These are phyloP conservation scores for Kwoniella heveanensis DNA, from an alignment of 768 basidiomycete genomes.

Conservation along the genomic window DNA sequence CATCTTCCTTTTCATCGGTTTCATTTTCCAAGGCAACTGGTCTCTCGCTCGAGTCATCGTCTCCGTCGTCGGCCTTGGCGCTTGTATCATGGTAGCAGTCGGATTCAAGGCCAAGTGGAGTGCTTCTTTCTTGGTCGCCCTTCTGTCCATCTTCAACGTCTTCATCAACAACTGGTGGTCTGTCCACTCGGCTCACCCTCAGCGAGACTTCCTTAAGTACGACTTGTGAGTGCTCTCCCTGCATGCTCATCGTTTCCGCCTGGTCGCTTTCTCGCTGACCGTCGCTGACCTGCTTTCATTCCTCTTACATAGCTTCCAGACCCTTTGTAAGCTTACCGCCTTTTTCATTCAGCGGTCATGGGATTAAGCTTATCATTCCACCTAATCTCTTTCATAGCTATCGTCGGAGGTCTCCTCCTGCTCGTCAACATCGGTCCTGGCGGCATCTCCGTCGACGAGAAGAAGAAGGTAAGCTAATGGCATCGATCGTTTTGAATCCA, in stretches of 20 bases:
- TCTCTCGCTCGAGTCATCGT: slow-evolving; percentile 80
- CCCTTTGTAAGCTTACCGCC: slow-evolving; percentile 66
- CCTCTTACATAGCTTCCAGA: slow-evolving; percentile 64
- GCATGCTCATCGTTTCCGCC: background rate
- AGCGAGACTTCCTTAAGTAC: slow-evolving; percentile 97
- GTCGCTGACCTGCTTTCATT: slow-evolving; percentile 12
- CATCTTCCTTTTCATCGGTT: slow-evolving; percentile 98
- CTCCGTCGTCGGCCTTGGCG: slow-evolving; percentile 83
- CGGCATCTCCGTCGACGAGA: slow-evolving; percentile 96
- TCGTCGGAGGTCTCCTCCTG: slow-evolving; percentile 94
- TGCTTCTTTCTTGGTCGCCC: slow-evolving; percentile 88
- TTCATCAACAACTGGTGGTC: slow-evolving; percentile 99
- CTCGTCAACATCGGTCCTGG: slow-evolving; percentile 99
- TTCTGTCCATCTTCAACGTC: slow-evolving; percentile 92
- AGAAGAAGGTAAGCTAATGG: slow-evolving; percentile 78
- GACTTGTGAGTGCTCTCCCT: slow-evolving; percentile 67
- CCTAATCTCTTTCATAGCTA: slow-evolving; percentile 61
- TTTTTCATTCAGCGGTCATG: no score
- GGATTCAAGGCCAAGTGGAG: slow-evolving; percentile 99
- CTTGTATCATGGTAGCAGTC: slow-evolving; percentile 93
- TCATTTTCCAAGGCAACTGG: slow-evolving; percentile 92
- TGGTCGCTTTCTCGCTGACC: no score
- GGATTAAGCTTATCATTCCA: background rate
- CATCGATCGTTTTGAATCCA: no score
- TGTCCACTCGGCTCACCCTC: slow-evolving; percentile 86